phyloP scores from a whole-genome alignment of 306 rosid species.

The Chamaecrista fasciculata region DNA sequence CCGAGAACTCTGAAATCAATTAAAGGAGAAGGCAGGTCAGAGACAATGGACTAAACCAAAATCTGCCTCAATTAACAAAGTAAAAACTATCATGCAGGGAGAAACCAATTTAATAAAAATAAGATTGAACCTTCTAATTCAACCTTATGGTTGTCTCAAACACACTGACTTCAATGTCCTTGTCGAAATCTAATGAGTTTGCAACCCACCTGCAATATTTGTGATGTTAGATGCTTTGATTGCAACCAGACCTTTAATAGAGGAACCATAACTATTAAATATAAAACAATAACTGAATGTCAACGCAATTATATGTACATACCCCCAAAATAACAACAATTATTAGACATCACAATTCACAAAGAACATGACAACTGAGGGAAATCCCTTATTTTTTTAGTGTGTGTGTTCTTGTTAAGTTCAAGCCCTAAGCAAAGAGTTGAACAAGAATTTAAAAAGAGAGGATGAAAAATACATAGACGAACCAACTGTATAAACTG shows the following conservation, averaged over 20 bases:
- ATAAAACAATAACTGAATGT: not conserved
- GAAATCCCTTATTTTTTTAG: not conserved
- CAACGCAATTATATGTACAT: not conserved
- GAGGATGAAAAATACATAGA: not conserved
- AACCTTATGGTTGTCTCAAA: slow-evolving; percentile 84
- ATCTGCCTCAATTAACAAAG: slow-evolving; percentile 23
- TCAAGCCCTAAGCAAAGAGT: not conserved
- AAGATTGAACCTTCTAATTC: slow-evolving; percentile 66
- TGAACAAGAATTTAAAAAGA: not conserved
- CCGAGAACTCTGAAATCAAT: slow-evolving; percentile 54
- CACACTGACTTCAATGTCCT: slow-evolving; percentile 59
- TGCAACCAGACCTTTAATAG: not conserved
- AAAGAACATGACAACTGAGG: not conserved
- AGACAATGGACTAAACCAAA: slow-evolving; percentile 8
- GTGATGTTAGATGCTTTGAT: slow-evolving; percentile 22
- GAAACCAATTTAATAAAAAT: slow-evolving; percentile 29
- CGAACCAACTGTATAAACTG: not conserved
- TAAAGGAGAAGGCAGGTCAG: slow-evolving; percentile 22
- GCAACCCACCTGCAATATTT: slow-evolving; percentile 66
- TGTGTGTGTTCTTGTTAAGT: not conserved
- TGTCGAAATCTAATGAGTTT: slow-evolving; percentile 44
- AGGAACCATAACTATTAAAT: not conserved
- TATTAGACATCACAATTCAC: not conserved
- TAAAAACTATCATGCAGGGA: slow-evolving; percentile 17
- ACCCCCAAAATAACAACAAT: not conserved